Conservation (phyloP, 2,329 filamentous ascomycete species). For the Xylaria sp. region DNA sequence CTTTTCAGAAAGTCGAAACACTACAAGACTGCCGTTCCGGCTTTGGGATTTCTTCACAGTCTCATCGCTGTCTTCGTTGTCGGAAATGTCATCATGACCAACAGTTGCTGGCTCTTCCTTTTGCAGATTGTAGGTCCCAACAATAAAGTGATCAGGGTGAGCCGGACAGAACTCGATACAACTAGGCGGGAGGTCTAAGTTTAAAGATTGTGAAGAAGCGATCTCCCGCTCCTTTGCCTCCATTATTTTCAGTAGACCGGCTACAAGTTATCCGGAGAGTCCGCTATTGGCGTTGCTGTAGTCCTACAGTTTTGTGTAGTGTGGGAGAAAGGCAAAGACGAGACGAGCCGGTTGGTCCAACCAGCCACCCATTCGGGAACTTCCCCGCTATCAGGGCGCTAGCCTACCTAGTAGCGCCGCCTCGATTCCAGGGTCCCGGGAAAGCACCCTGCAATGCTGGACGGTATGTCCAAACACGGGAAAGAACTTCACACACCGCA, state of each 20-base stretch:
- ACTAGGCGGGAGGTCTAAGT: conserved; percentile 76
- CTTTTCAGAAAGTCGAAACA: conserved; percentile 67
- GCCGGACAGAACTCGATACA: conserved; percentile 79
- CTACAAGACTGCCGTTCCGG: conserved; percentile 78
- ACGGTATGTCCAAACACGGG: conserved; percentile 16
- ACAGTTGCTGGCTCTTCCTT: conserved; percentile 52
- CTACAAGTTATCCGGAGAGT: background rate
- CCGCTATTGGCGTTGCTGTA: conserved; percentile 7
- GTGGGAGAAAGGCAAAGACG: conserved; percentile 29
- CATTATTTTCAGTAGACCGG: conserved; percentile 3
- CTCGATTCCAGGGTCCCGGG: conserved; percentile 24
- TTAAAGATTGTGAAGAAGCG: conserved; percentile 60
- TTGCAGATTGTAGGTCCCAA: conserved; percentile 87
- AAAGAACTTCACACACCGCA: conserved; percentile 14
- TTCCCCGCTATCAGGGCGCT: conserved; percentile 43
- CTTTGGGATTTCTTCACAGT: conserved; percentile 60
- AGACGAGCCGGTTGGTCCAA: conserved; percentile 13
- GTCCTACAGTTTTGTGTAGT: conserved; percentile 11
- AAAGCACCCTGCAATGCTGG: conserved; percentile 12
- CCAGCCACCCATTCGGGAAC: conserved; percentile 40
- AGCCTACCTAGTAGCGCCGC: conserved; percentile 33
- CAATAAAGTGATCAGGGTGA: conserved; percentile 73
- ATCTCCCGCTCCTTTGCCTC: conserved; percentile 44
- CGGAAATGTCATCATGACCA: conserved; percentile 32
- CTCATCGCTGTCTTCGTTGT: conserved; percentile 40